Conservation (phyloP, 2,329 filamentous ascomycete species). For the Colletotrichum sp. region DNA sequence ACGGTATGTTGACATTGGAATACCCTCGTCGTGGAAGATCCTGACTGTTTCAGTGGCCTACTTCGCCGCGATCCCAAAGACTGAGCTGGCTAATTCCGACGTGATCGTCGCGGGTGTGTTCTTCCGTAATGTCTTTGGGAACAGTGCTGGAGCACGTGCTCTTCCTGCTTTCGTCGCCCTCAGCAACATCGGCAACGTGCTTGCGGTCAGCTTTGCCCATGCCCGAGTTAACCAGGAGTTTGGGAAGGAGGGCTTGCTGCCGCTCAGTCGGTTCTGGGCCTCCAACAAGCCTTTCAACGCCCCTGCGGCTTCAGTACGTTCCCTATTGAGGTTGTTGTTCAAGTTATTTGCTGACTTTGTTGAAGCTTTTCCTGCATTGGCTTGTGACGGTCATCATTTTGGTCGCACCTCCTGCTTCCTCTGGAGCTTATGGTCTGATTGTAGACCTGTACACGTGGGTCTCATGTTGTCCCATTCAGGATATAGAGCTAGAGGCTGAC, state of each 20-base stretch:
- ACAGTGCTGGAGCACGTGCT: slow-evolving; percentile 52
- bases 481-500: too few species aligned
- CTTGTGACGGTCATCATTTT: slow-evolving; percentile 69
- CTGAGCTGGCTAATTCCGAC: slow-evolving; percentile 61
- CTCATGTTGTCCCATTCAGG: too few species aligned
- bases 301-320: slow-evolving; percentile 57
- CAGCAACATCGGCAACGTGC: slow-evolving; percentile 66
- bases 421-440: slow-evolving; percentile 57
- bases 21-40: too few species aligned
- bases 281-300: slow-evolving; percentile 72
- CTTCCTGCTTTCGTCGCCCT: slow-evolving; percentile 64
- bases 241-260: slow-evolving; percentile 72
- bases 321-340: neutral
- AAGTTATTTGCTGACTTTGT: slow-evolving; percentile 4
- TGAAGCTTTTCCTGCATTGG: slow-evolving; percentile 67
- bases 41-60: too few species aligned
- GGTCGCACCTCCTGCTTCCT: slow-evolving; percentile 69
- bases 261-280: slow-evolving; percentile 71
- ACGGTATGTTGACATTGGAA: slow-evolving; percentile 33
- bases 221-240: slow-evolving; percentile 68
- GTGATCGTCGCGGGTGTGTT: slow-evolving; percentile 66
- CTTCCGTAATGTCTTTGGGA: slow-evolving; percentile 66
- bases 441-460: slow-evolving; percentile 41
- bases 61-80: slow-evolving; percentile 66
- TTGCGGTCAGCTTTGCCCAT: slow-evolving; percentile 66